Base-by-base conservation (phyloP, 2,329 filamentous ascomycete genomes). In the Ophiostoma pallidulum region DNA sequence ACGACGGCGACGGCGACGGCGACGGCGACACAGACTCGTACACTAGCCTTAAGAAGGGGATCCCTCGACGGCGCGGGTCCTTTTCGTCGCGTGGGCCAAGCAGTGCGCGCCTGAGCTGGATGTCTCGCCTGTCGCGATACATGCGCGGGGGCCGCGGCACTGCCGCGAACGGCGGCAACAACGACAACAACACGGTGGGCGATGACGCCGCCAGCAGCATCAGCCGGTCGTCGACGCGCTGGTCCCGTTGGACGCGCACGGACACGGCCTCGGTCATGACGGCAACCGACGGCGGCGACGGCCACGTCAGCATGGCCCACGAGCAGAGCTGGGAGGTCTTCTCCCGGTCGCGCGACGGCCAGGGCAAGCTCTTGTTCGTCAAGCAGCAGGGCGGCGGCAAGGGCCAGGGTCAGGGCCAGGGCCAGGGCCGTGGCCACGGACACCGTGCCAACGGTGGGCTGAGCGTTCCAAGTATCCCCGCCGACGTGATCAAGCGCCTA, bases 251-350 rank as follows among this genome's bases (percentile, higher is more conserved):
- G 42, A 52, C 53, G n/a, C 38, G 47, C 2, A 31, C 45, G 7
- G 53, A 51, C 20, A 39, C 36, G 26, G 37, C 41, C 24, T 45
- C 31, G 20, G 35, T 38, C 14, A 6, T 50, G 13, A 39, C 19
- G 32, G 47, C 35, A 8, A 44, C 33, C 40, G 45, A 24, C 14
- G 37, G 8, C 19, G 49, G 16, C 18, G 31, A 18, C 35, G 37
- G 31, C n/a, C 14, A 22, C 40, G 18, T 16, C 40, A 32, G 10
- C 24, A 28, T 10, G 6, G 6, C 13, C 14, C 37, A 38, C 33
- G 43, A 48, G 41, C 31, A 45, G 47, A 54, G 52, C 46, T 54
- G 52, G 52, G 48, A 42, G 24, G 45, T 44, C 8, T 54, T 54
- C 36, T 43, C 48, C 9, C 48, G 44, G 14, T 44, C 48, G 1